Conservation (phyloP, 257 asterid species). For the Solanum arcanum region DNA sequence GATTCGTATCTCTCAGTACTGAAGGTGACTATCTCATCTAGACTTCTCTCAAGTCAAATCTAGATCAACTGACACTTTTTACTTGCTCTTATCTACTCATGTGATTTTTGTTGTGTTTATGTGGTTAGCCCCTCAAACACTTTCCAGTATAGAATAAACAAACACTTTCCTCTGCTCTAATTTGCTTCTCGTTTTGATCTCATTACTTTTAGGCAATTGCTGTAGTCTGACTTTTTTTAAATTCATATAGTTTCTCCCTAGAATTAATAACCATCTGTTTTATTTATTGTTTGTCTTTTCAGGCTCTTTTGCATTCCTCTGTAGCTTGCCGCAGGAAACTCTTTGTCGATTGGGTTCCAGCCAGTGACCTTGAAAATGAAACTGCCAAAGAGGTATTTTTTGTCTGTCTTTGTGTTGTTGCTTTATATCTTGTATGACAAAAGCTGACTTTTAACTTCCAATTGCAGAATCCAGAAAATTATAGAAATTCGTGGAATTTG, state of each 20-base stretch:
- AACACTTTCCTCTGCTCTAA: neutral
- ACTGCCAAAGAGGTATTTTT: constrained; percentile 41
- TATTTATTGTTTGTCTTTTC: constrained; percentile 6
- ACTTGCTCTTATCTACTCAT: neutral
- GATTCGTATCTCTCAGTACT: constrained; percentile 74
- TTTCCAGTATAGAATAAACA: neutral
- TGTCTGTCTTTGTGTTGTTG: neutral
- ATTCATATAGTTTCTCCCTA: neutral
- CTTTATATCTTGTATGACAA: constrained; percentile 9
- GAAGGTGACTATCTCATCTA: constrained; percentile 26
- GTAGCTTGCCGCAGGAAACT: constrained; percentile 60
- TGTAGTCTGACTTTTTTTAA: neutral
- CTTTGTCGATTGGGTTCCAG: constrained; percentile 68
- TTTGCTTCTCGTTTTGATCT: neutral
- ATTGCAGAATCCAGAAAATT: constrained; percentile 53
- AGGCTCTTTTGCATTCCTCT: constrained; percentile 80
- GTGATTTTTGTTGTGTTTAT: neutral
- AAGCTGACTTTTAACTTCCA: constrained; percentile 5
- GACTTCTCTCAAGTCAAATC: neutral
- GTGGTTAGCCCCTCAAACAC: neutral
- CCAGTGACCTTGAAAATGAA: constrained; percentile 67
- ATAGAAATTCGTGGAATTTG: constrained; percentile 49
- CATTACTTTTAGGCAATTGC: neutral
- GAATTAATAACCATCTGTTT: neutral
- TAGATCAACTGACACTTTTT: neutral